Percentiles rank a stretch among this genome's conserved stretches.
Evolutionary conservation across 352 stramenopile genomes (phyloP).

Genomic region (Phytopythium montanum): DNA sequence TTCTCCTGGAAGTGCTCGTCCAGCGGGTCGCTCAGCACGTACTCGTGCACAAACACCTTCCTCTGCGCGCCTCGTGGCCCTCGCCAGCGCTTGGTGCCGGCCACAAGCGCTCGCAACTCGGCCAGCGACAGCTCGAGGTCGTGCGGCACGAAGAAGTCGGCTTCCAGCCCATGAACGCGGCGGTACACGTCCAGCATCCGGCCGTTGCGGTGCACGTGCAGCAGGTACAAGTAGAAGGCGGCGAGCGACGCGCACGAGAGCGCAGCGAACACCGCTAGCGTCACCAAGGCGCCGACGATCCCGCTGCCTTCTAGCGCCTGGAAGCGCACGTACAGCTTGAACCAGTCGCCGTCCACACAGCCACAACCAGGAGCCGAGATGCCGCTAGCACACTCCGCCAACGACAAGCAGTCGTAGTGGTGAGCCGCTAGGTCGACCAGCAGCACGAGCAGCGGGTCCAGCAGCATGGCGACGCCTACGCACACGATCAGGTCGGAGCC

Average conservation of each 20-base stretch:
- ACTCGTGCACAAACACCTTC: conserved; percentile 83
- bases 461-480: conserved; percentile 63
- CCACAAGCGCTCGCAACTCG: conserved; percentile 69
- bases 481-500: conserved; percentile 76
- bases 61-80: conserved; percentile 48
- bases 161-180: conserved; percentile 65
- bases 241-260: conserved; percentile 53
- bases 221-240: conserved; percentile 73
- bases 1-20: conserved; percentile 61
- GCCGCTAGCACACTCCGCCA: conserved; percentile 34
- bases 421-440: conserved; percentile 66
- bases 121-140: conserved; percentile 80
- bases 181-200: conserved; percentile 88
- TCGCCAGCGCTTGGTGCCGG: conserved; percentile 58
- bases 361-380: conserved; percentile 34
- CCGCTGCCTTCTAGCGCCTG: conserved; percentile 66
- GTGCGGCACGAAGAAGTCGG: conserved; percentile 84
- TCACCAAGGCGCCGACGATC: conserved; percentile 75
- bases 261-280: conserved; percentile 66
- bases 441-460: conserved; percentile 84
- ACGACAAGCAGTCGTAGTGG: conserved; percentile 73
- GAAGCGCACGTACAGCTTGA: conserved; percentile 87
- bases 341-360: conserved; percentile 85
- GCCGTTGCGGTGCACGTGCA: conserved; percentile 89
- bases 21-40: conserved; percentile 67